Percentiles rank a stretch among this genome's conserved stretches.
Conservation (phyloP, 495 filamentous ascomycete species). For the Penicillium robsamsonii region DNA sequence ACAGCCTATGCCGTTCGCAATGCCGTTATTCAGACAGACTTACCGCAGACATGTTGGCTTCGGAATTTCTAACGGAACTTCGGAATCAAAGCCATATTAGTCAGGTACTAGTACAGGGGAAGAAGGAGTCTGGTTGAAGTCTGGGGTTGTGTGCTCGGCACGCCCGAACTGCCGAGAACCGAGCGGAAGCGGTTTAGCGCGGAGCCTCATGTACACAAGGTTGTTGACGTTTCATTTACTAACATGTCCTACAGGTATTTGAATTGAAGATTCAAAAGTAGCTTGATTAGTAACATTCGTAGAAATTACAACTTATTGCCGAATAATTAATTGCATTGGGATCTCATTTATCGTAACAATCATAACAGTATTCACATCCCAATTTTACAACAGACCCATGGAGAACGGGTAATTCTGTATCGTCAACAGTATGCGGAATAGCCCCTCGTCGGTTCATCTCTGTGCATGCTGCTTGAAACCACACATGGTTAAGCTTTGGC, state of each 20-base stretch:
- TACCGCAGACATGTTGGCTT: constrained; percentile 21
- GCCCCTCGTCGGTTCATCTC: constrained; percentile 26
- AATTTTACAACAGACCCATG: constrained; percentile 21
- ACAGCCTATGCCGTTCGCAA: background rate
- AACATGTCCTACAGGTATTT: background rate
- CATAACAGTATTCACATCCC: constrained; percentile 25
- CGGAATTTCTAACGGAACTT: background rate
- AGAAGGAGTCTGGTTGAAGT: constrained; percentile 2
- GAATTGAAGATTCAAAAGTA: background rate
- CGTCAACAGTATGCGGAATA: constrained; percentile 27
- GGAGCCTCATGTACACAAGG: background rate
- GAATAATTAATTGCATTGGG: background rate
- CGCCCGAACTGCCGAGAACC: constrained; percentile 22
- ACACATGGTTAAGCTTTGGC: constrained; percentile 24
- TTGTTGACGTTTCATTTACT: no score
- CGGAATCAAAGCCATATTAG: background rate
- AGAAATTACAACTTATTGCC: background rate
- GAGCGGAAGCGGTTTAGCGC: constrained; percentile 8
- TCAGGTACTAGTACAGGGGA: background rate
- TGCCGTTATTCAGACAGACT: background rate
- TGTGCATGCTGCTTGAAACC: constrained; percentile 29
- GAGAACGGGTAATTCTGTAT: constrained; percentile 21
- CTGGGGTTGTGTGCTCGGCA: constrained; percentile 5
- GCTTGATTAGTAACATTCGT: background rate
- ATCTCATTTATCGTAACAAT: background rate